Conservation (phyloP, 257 asterid species). For the Nicotiana knightiana region DNA sequence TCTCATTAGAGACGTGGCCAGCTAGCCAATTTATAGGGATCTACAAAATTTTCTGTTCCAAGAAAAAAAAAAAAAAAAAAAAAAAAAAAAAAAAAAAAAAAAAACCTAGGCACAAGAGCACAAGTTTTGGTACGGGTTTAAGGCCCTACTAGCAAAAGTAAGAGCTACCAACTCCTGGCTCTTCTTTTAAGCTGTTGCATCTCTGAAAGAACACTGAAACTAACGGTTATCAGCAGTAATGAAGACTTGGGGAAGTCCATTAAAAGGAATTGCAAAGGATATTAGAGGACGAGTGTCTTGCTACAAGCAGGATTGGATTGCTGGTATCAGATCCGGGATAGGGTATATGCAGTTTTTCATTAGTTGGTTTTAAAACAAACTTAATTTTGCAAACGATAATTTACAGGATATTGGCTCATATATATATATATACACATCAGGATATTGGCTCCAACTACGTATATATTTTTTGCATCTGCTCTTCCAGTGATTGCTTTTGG, state of each 20-base stretch:
- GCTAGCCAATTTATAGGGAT: too few species aligned
- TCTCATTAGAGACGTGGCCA: too few species aligned
- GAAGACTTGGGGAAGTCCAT: background rate
- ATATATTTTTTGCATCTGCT: constrained; percentile 25
- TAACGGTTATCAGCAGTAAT: background rate
- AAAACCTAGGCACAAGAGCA: background rate
- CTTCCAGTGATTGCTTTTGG: constrained; percentile 24
- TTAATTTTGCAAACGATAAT: too few species aligned
- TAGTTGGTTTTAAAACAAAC: background rate
- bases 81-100: too few species aligned
- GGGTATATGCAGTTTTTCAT: background rate
- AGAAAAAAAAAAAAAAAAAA: too few species aligned
- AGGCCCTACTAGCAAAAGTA: background rate
- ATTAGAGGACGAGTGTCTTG: constrained; percentile 12
- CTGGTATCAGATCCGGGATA: constrained; percentile 17
- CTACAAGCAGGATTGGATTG: constrained; percentile 23
- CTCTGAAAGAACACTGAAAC: background rate
- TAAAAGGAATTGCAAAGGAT: constrained; percentile 14
- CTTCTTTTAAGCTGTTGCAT: background rate
- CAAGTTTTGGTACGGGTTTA: background rate
- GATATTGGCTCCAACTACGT: constrained; percentile 25
- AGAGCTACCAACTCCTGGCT: background rate
- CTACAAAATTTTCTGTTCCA: background rate
- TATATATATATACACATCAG: background rate
- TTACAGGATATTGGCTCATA: too few species aligned